Conservation (phyloP, 495 filamentous ascomycete species). For the Talaromyces borbonicus region DNA sequence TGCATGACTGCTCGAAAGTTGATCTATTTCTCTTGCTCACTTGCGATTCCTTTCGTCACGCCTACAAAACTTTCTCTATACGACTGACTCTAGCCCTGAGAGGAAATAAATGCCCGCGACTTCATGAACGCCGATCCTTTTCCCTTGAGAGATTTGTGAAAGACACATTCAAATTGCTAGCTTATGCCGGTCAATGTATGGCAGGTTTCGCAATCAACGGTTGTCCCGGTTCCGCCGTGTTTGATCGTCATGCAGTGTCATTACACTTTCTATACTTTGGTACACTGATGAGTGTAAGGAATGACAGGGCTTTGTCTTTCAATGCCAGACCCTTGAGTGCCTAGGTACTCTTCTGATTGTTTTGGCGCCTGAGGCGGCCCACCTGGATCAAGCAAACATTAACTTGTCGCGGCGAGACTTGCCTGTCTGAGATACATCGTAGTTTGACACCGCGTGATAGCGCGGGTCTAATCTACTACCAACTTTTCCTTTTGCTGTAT, state of each 20-base stretch:
- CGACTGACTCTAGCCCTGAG: too few species aligned
- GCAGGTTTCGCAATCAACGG: too few species aligned
- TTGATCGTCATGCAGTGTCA: constrained; percentile 1
- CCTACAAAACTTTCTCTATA: too few species aligned
- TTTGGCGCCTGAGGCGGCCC: not conserved
- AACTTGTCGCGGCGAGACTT: not conserved
- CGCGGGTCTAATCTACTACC: not conserved
- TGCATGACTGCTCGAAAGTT: too few species aligned
- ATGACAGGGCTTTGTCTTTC: not conserved
- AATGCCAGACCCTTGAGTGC: too few species aligned
- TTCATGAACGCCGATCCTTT: too few species aligned
- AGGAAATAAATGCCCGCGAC: too few species aligned
- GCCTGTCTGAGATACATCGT: not conserved
- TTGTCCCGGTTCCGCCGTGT: constrained; percentile 5
- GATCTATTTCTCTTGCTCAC: too few species aligned
- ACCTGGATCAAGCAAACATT: not conserved
- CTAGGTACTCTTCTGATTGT: too few species aligned
- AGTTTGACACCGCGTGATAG: not conserved
- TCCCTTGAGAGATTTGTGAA: too few species aligned
- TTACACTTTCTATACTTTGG: not conserved
- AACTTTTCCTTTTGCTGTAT: not conserved
- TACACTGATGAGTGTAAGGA: not conserved
- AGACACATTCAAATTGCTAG: not conserved
- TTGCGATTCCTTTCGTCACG: too few species aligned
- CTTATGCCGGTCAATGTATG: too few species aligned